A percentile compares a stretch with the other conserved stretches of the same genome.
Evolutionary conservation across 345 rosid genomes (phyloP).

Genomic region (Brassica nigra): DNA sequence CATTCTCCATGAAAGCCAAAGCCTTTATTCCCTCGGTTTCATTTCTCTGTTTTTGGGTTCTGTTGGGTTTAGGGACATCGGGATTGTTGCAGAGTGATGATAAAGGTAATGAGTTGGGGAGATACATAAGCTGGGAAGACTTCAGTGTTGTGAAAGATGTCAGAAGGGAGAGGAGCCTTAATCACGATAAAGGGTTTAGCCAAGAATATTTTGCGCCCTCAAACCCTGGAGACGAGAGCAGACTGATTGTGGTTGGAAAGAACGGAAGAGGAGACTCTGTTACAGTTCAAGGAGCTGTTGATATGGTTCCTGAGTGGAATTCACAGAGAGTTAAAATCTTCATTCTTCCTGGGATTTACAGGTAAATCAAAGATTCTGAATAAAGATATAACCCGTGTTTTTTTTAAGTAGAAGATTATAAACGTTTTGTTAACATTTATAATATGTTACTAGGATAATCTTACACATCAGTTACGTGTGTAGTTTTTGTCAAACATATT

Average conservation of each 20-base stretch:
- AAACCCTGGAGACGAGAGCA: conserved; percentile 27
- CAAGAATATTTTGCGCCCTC: not conserved
- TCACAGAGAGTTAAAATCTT: conserved; percentile 67
- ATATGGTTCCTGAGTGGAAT: conserved; percentile 72
- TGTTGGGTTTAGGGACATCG: conserved; percentile 11
- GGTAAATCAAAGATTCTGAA: conserved; percentile 41
- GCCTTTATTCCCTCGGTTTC: conserved; percentile 16
- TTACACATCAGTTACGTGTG: conserved; percentile 43
- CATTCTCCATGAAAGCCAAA: conserved; percentile 34
- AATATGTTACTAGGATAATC: conserved; percentile 35
- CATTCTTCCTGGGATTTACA: conserved; percentile 84
- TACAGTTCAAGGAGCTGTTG: conserved; percentile 85
- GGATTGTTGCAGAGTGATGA: not conserved
- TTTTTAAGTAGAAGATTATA: not conserved
- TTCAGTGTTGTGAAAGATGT: conserved; percentile 42
- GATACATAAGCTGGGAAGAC: conserved; percentile 76
- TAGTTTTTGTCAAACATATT: conserved; percentile 14
- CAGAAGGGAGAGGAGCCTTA: not conserved
- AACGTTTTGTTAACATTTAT: not conserved
- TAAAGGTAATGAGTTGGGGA: conserved; percentile 17
- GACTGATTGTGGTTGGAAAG: conserved; percentile 68
- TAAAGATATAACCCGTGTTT: not conserved
- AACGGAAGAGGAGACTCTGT: conserved; percentile 66
- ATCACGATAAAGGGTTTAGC: conserved; percentile 18
- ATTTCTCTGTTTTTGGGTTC: conserved; percentile 28